A percentile compares a stretch with the other conserved stretches of the same genome.
These are phyloP conservation scores for Suillus alpinus DNA, from an alignment of 768 basidiomycete genomes.

Conservation along the genomic window DNA sequence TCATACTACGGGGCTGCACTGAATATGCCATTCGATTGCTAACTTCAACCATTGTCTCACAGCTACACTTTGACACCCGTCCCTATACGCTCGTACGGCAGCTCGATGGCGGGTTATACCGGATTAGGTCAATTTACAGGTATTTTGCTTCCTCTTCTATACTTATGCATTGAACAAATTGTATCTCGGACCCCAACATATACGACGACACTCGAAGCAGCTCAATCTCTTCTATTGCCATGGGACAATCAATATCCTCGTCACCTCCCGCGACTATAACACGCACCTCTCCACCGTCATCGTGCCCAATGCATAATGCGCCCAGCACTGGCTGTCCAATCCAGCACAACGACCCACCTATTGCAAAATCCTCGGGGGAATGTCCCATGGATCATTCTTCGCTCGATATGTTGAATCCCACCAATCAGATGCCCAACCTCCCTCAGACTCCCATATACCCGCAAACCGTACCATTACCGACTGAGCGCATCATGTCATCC, in stretches of 20 bases:
- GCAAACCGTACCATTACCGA: conserved; percentile 63
- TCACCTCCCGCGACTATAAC: conserved; percentile 12
- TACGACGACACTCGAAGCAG: not conserved
- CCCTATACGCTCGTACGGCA: no score
- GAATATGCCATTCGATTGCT: not conserved
- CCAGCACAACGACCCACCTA: conserved; percentile 30
- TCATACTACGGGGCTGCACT: not conserved
- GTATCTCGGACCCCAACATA: not conserved
- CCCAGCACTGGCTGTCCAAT: conserved; percentile 39
- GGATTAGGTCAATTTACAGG: no score
- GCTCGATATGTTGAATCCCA: conserved; percentile 49
- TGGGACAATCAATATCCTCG: conserved; percentile 16
- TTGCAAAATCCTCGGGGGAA: conserved; percentile 34
- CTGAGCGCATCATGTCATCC: conserved; percentile 72
- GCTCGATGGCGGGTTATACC: no score
- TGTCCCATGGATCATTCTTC: conserved; percentile 63
- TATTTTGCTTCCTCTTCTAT: no score
- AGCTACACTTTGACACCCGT: not conserved
- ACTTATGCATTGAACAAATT: not conserved
- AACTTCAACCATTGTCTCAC: not conserved
- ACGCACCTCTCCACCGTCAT: conserved; percentile 7
- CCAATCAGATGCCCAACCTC: conserved; percentile 88
- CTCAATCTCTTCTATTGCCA: not conserved
- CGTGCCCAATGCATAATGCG: conserved; percentile 13
- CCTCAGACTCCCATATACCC: conserved; percentile 58